Evolutionary conservation across 495 filamentous ascomycete species (phyloP).

Genomic region (Aeminium ludgeri): DNA sequence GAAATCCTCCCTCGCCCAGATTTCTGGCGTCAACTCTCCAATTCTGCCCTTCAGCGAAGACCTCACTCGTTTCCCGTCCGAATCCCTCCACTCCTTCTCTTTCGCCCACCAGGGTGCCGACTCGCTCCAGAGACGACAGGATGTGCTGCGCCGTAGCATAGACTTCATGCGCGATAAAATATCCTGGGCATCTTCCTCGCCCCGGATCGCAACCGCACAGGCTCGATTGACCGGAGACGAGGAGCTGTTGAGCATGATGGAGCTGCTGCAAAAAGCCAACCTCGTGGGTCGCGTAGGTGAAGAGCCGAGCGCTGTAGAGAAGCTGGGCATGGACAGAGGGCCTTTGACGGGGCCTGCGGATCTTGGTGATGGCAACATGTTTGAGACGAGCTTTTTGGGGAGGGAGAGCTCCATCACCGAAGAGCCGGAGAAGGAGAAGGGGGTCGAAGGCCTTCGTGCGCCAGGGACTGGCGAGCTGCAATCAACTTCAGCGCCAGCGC

Average conservation of each 20-base stretch:
- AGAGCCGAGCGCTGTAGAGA: slow-evolving; percentile 11
- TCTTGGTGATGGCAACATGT: slow-evolving; percentile 52
- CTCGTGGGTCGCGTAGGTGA: slow-evolving; percentile 42
- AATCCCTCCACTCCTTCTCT: slow-evolving; percentile 95
- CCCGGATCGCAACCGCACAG: slow-evolving; percentile 59
- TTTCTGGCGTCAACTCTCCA: slow-evolving; percentile 47
- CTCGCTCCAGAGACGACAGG: slow-evolving; percentile 74
- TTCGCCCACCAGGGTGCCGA: slow-evolving; percentile 95
- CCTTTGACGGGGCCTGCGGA: slow-evolving; percentile 64
- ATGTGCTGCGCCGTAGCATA: slow-evolving; percentile 80
- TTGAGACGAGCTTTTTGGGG: slow-evolving; percentile 52
- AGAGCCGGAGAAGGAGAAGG: slow-evolving; percentile 1
- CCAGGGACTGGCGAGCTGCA: neutral
- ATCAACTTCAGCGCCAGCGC: too few species aligned
- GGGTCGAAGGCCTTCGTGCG: neutral
- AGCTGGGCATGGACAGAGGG: slow-evolving; percentile 6
- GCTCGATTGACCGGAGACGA: slow-evolving; percentile 65
- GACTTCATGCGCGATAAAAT: slow-evolving; percentile 95
- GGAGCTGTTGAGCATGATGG: slow-evolving; percentile 81
- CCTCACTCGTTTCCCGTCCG: slow-evolving; percentile 76
- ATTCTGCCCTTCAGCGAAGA: slow-evolving; percentile 63
- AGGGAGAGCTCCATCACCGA: slow-evolving; percentile 32
- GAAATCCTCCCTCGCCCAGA: slow-evolving; percentile 36
- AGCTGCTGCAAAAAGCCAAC: slow-evolving; percentile 64
- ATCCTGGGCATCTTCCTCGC: slow-evolving; percentile 54